Evolutionary conservation across 345 rosid species (phyloP).

Genomic region (Pistacia atlantica): DNA sequence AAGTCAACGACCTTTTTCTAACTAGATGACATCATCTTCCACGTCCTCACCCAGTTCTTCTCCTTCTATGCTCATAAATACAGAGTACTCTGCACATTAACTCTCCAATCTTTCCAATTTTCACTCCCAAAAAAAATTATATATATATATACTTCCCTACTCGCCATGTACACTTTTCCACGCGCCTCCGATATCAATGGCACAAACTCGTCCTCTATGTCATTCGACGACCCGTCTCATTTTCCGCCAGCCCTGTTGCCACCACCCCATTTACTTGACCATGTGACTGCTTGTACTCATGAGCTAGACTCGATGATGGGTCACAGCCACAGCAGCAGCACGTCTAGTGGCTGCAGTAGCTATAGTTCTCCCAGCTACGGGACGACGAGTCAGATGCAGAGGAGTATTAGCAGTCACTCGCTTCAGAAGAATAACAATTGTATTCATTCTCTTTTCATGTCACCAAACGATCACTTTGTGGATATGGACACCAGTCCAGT

Average conservation of each 20-base stretch:
- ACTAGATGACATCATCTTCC: constrained; percentile 30
- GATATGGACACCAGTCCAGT: constrained; percentile 58
- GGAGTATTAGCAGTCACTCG: constrained; percentile 70
- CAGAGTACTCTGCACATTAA: not conserved
- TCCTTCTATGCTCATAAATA: constrained; percentile 27
- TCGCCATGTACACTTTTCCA: constrained; percentile 13
- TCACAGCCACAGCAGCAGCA: constrained; percentile 30
- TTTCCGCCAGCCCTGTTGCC: constrained; percentile 30
- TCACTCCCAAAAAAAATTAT: not conserved
- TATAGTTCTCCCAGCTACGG: constrained; percentile 64
- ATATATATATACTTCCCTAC: not conserved
- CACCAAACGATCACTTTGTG: constrained; percentile 33
- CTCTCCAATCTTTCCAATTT: not conserved
- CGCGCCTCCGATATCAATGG: constrained; percentile 25
- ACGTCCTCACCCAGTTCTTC: constrained; percentile 35
- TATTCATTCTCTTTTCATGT: constrained; percentile 32
- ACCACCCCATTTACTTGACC: constrained; percentile 30
- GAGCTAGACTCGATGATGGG: constrained; percentile 27
- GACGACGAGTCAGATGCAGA: constrained; percentile 53
- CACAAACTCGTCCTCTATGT: constrained; percentile 26
- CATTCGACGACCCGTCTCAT: constrained; percentile 29
- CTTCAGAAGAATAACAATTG: constrained; percentile 48
- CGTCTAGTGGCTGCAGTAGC: constrained; percentile 39
- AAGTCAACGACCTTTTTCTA: constrained; percentile 49
- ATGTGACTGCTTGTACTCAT: constrained; percentile 17